Evolutionary conservation across 2,329 filamentous ascomycete genomes (phyloP).

Genomic region (Fusarium papillatum): DNA sequence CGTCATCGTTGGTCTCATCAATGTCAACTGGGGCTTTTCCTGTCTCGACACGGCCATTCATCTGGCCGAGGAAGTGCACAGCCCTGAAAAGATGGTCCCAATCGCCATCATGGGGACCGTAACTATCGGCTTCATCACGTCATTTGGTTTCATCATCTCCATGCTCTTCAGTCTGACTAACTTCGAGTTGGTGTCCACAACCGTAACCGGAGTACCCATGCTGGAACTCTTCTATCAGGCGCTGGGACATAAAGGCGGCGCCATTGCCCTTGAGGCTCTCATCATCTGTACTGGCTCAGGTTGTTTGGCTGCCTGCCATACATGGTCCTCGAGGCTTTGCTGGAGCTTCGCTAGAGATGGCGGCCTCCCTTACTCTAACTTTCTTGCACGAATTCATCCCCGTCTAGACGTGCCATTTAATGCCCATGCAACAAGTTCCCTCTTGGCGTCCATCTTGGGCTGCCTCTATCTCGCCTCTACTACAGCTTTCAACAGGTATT

Average conservation of each 20-base stretch:
- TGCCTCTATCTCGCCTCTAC: background rate
- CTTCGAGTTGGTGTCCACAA: constrained; percentile 7
- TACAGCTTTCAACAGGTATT: background rate
- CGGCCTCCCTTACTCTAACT: constrained; percentile 6
- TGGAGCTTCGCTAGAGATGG: constrained; percentile 25
- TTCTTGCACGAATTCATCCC: background rate
- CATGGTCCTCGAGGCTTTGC: constrained; percentile 18
- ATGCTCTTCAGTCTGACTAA: constrained; percentile 4
- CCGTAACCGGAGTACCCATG: constrained; percentile 17
- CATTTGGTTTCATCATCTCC: background rate
- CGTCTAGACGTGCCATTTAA: background rate
- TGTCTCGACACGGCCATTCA: background rate
- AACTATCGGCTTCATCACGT: background rate
- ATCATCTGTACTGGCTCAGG: constrained; percentile 10
- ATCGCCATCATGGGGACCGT: constrained; percentile 7
- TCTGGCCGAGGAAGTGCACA: constrained; percentile 3
- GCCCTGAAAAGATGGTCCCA: constrained; percentile 10
- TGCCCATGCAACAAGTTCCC: background rate
- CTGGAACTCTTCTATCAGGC: constrained; percentile 21
- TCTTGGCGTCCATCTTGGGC: background rate
- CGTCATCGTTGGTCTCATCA: constrained; percentile 11
- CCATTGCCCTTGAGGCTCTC: constrained; percentile 13
- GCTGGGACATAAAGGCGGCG: background rate
- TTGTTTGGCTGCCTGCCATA: constrained; percentile 21
- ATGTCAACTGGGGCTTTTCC: background rate